Evolutionary conservation across 768 basidiomycete species (phyloP), one percentile per base, ranked within the genome.

Genomic region (Mycena metata): DNA sequence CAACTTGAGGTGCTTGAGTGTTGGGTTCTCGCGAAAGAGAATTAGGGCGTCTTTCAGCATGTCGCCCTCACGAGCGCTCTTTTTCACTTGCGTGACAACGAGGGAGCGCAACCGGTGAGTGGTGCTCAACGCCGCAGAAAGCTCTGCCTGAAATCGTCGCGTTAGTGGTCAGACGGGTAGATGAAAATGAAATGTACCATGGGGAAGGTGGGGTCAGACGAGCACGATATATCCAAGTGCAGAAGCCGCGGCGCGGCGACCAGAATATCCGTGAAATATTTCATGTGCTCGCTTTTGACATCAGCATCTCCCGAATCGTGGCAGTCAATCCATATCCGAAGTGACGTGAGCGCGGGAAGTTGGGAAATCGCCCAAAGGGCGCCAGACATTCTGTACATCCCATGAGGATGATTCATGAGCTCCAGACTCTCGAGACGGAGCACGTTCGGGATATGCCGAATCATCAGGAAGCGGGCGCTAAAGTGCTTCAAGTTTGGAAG

Each of bases 251-350:
- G 63, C 5, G 70, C 70, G 19, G 58, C 39, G 9, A 24, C 47
- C 3, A 71, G 60, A 41, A 71, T 68, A 16, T 71, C 70, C 17
- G 54, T 24, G 45, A 71, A 71, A 42, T 64, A 64, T n/a, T 71
- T 71, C 19, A 46, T n/a, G 64, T 71, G 66, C 16, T 71, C 70
- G 45, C 59, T 68, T 43, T 71, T 64, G 13, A 64, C 66, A 43
- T 71, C 67, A 13, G 66, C 62, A 33, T 71, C 70, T 16, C 67
- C 70, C 8, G 70, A 71, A 39, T 71, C 70, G 12, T 67, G 67
- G 24, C 66, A 71, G 45, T 71, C 70, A 49, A 71, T 68, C 70
- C 70, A 71, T 33, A 71, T 71, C 9, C 70, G 67, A 15, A 71
- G 63, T 42, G 70, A 68, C 11, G 43, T 24, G 7, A 71, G 67